Evolutionary conservation across 1,284 basidiomycete genomes (phyloP).

Genomic region (Leccinum subatratum): DNA sequence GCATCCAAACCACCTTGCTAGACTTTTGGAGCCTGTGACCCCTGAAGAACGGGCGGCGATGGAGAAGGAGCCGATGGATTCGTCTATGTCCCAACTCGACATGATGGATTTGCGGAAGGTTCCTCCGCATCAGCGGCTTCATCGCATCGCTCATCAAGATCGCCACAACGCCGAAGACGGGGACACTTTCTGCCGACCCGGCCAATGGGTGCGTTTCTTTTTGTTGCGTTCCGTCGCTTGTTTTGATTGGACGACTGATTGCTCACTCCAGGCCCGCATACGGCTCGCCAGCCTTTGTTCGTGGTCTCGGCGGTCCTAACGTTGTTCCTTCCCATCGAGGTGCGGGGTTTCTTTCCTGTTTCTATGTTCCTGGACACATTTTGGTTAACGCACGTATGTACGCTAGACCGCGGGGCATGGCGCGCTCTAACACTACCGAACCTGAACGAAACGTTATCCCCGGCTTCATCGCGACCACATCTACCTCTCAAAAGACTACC

Average conservation of each 20-base stretch:
- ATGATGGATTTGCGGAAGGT: constrained; percentile 56
- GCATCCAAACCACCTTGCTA: constrained; percentile 83
- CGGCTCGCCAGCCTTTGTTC: constrained; percentile 52
- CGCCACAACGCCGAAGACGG: constrained; percentile 35
- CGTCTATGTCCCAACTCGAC: constrained; percentile 39
- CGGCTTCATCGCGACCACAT: constrained; percentile 61
- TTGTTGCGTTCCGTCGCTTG: neutral
- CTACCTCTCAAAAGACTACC: constrained; percentile 48
- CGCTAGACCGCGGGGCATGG: constrained; percentile 25
- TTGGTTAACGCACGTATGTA: neutral
- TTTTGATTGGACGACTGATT: neutral
- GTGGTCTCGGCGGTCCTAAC: constrained; percentile 44
- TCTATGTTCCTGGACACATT: neutral
- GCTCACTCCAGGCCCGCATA: constrained; percentile 44
- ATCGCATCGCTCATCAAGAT: constrained; percentile 54
- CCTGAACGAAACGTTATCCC: constrained; percentile 49
- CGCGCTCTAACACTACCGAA: constrained; percentile 13
- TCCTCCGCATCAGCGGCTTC: constrained; percentile 52
- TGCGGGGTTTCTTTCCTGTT: constrained; percentile 22
- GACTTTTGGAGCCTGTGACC: constrained; percentile 76
- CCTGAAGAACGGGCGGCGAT: constrained; percentile 65
- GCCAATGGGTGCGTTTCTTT: constrained; percentile 35
- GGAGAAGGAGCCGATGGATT: constrained; percentile 52
- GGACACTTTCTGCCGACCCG: constrained; percentile 33
- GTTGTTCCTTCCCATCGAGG: constrained; percentile 56